Evolutionary conservation across 225 moss, liverwort and hornwort species (phyloP).

Genomic region (Climacium dendroides): DNA sequence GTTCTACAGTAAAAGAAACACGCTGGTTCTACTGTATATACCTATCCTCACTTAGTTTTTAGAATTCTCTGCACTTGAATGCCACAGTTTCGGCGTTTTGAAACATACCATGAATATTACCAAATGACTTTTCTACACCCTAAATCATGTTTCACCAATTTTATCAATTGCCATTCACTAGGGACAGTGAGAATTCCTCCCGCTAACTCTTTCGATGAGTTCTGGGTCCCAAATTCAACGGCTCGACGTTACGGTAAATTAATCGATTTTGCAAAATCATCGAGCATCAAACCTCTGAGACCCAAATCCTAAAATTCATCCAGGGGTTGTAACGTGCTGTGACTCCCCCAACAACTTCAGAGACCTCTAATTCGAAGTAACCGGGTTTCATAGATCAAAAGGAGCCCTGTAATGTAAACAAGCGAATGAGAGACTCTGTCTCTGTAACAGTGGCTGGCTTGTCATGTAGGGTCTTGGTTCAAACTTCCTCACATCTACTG

Average conservation of each 20-base stretch:
- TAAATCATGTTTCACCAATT: not conserved
- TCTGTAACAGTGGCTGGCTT: not conserved
- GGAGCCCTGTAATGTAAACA: not conserved
- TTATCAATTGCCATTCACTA: not conserved
- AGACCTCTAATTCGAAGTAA: not conserved
- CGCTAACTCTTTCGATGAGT: not conserved
- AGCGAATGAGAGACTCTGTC: not conserved
- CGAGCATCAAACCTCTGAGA: not conserved
- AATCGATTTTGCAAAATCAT: not conserved
- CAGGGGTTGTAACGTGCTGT: not conserved
- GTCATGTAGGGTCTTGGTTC: not conserved
- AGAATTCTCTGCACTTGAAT: not conserved
- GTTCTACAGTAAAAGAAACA: too few relatives aligned
- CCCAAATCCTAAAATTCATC: not conserved
- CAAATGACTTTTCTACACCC: not conserved
- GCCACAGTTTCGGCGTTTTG: not conserved
- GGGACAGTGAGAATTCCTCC: not conserved
- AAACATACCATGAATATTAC: not conserved
- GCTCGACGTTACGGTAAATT: not conserved
- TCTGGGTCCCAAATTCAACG: not conserved
- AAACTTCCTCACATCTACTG: not conserved
- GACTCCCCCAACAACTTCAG: not conserved
- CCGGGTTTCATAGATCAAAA: too few relatives aligned
- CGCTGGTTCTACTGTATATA: too few relatives aligned
- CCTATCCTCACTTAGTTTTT: not conserved